A percentile compares a stretch with the other conserved stretches of the same genome.
These are phyloP conservation scores for Chaetothyriales sp. DNA, from an alignment of 2,329 filamentous ascomycete genomes.

Conservation along the genomic window DNA sequence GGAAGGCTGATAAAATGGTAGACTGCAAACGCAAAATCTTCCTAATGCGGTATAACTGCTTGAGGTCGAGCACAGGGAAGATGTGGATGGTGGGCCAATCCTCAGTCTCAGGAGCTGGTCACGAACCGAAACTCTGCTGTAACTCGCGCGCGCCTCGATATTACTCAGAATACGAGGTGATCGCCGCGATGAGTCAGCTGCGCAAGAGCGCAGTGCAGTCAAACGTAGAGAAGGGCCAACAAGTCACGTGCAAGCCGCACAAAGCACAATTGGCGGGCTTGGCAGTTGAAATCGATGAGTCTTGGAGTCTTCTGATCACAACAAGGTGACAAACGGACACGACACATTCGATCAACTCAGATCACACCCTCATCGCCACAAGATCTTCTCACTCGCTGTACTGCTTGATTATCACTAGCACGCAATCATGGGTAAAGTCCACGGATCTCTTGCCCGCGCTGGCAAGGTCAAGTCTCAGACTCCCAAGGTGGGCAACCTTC, in stretches of 20 bases:
- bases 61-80: no score
- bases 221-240: background rate
- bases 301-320: background rate
- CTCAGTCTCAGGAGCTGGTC: no score
- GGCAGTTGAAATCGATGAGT: background rate
- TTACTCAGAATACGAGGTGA: background rate
- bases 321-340: no score
- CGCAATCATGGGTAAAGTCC: slow-evolving; percentile 72
- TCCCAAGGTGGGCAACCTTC: slow-evolving; percentile 57
- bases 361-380: background rate
- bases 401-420: slow-evolving; percentile 11
- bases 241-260: background rate
- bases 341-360: background rate
- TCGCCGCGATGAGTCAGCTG: background rate
- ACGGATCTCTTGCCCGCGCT: slow-evolving; percentile 82
- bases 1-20: no score
- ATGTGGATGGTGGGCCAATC: no score
- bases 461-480: slow-evolving; percentile 96
- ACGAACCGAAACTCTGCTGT: no score
- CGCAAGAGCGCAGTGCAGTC: background rate
- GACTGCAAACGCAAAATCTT: no score
- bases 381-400: background rate
- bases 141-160: no score
- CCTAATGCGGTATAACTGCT: no score
- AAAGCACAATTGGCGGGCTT: background rate